Base-by-base conservation (phyloP, 345 rosid species). In the Clarkia xantiana region DNA sequence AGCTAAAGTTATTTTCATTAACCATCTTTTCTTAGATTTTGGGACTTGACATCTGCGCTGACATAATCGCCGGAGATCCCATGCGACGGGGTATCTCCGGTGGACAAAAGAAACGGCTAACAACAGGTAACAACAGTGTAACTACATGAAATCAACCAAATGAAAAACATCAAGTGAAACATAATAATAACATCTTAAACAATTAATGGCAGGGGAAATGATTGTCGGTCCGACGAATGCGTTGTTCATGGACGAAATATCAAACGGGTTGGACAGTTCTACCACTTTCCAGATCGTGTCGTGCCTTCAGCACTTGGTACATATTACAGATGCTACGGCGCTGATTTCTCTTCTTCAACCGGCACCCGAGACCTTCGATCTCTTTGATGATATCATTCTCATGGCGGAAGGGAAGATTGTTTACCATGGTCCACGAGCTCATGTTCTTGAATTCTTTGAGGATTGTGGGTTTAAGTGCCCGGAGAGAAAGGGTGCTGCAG, bases 281-380 rank as follows among this genome's bases (percentile, higher is more conserved):
- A 79, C 86, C 12, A 63, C 84, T 9, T 75, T 55, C 60, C 93
- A 79, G 74, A 66, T 82, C 40, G 68, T 71, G 40, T 47, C 73
- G 12, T 79, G 79, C 51, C 65, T 82, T 46, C 75, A 73, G 72
- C 81, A 76, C n/a, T 47, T 71, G 44, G 91, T 71, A 51, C 86
- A 79, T 22, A 40, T 74, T 13, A 71, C 76, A 12, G 71, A 82
- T 44, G 70, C 82, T n/a, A 78, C 91, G 4, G 56, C 64, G 2
- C 54, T 82, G 62, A 61, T 74, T 62, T 68, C 86, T 2, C 79
- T 82, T 47, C 91, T 82, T 52, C 84, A 82, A 67, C 86, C 91
- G 0, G 73, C 84, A 20, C 84, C 83, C 0, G 80, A 79, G 63
- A 72, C 75, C 47, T 82, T 66, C 53, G 59, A 75, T 40, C 83